Base-by-base conservation (phyloP, 441 rosid species). In the Populus hybrid region DNA sequence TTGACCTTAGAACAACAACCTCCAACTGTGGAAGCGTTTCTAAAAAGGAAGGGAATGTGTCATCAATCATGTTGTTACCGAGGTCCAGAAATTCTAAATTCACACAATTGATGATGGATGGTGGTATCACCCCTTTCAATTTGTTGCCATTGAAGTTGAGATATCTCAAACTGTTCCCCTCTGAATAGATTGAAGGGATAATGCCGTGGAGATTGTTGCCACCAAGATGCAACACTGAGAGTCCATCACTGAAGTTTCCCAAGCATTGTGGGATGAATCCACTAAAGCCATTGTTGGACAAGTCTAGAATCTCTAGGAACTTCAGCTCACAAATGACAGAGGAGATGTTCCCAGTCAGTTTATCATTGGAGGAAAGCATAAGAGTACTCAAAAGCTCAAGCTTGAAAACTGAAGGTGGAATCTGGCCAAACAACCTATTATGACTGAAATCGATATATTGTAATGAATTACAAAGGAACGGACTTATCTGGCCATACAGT, bases 261-360 rank as follows among this genome's bases (percentile, higher is more conserved):
- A 76, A n/a, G 23, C 85, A 82, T 12, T 21, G 26, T 5, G 81
- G 82, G 34, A 83, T 73, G 21, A 40, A 40, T 14, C 83, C 81
- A 0, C 36, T 72, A 18, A 84, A 79, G 70, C 65, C 65, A 69
- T 78, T 80, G 35, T 66, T 57, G 3, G 84, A 81, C 77, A 84
- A 71, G 69, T 82, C 86, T 5, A 85, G 73, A 69, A 77, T 74
- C 6, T 46, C 16, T 0, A 85, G 64, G 9, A 46, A 78, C 1
- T 67, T 75, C 30, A 71, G 59, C 5, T 81, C 34, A 73, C 86
- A 85, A 20, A 87, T 71, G 3, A 14, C 34, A 42, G 67, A 70
- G 59, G 83, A 57, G 26, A 87, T 71, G 10, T 76, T 23, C 40
- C 83, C 81, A 0, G 70, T 73, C 9, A 83, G 30, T 10, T 54